Percentiles rank a stretch among this genome's conserved stretches.
Conservation (phyloP, 441 rosid genomes). For the Eruca vesicaria region DNA sequence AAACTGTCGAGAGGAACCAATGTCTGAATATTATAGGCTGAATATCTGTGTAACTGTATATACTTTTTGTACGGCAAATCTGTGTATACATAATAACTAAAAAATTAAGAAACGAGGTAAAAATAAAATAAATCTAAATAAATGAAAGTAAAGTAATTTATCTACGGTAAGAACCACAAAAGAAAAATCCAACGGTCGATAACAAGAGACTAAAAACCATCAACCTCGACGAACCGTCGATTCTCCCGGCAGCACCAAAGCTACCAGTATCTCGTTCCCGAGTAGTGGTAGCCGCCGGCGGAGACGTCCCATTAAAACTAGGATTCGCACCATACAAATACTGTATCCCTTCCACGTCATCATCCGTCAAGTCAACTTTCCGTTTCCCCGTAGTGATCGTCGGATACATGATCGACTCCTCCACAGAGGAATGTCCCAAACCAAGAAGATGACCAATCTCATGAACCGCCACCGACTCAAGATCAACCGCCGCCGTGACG, state of each 20-base stretch:
- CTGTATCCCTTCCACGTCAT: constrained; percentile 74
- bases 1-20: constrained; percentile 6
- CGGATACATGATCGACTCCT: constrained; percentile 81
- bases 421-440: constrained; percentile 70
- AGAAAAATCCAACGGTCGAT: constrained; percentile 44
- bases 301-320: constrained; percentile 48
- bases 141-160: not conserved
- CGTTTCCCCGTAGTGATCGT: constrained; percentile 52
- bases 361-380: constrained; percentile 54
- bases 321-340: constrained; percentile 71
- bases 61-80: too few relatives aligned
- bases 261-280: constrained; percentile 51
- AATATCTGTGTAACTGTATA: not conserved
- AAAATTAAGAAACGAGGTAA: constrained; percentile 1
- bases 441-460: constrained; percentile 92
- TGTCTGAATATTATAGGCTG: not conserved
- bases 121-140: constrained; percentile 13
- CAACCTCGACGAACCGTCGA: constrained; percentile 19
- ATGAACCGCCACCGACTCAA: constrained; percentile 87
- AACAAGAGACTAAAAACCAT: constrained; percentile 17
- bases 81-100: not conserved
- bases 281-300: constrained; percentile 24
- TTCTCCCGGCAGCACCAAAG: constrained; percentile 25
- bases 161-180: constrained; percentile 35
- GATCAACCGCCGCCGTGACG: constrained; percentile 57